These are phyloP conservation scores for Gremmenia infestans DNA, from an alignment of 2,329 filamentous ascomycete genomes.

Conservation along the genomic window DNA sequence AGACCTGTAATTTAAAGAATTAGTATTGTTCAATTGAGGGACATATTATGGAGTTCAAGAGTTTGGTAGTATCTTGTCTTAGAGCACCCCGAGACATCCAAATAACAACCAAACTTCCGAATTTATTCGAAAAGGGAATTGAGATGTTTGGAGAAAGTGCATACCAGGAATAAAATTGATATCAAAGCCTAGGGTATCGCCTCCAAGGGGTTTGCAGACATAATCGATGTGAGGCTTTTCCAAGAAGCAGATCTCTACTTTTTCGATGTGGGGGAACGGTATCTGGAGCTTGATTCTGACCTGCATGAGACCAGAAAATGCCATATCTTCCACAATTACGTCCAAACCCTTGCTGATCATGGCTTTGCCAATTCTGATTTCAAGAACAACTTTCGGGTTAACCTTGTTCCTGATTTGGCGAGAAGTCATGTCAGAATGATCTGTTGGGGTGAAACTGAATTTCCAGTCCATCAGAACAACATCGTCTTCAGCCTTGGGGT, in stretches of 20 bases:
- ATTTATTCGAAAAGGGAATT: no score
- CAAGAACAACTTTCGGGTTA: conserved; percentile 93
- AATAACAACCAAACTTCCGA: no score
- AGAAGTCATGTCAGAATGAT: conserved; percentile 84
- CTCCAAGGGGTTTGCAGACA: conserved; percentile 94
- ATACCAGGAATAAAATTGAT: conserved; percentile 95
- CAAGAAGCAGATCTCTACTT: conserved; percentile 90
- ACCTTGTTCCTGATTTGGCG: conserved; percentile 91
- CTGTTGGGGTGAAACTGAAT: conserved; percentile 97
- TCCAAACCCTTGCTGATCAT: conserved; percentile 96
- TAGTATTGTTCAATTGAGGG: no score
- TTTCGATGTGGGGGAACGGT: conserved; percentile 91
- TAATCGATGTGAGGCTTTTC: conserved; percentile 85
- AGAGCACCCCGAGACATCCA: no score
- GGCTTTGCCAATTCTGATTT: conserved; percentile 91
- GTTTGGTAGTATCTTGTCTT: no score
- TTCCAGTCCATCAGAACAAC: conserved; percentile 99
- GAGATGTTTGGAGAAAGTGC: no score
- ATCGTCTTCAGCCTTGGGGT: conserved; percentile 92
- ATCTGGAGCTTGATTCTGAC: conserved; percentile 97
- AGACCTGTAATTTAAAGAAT: conserved; percentile 37
- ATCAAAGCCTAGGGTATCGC: conserved; percentile 92
- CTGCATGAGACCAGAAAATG: conserved; percentile 91
- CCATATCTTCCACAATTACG: conserved; percentile 97
- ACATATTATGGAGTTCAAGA: no score